Percentiles rank a stretch among this genome's conserved stretches.
phyloP scores from a whole-genome alignment of 1,139 yeast species.

The Meyerozyma smithsonii region DNA sequence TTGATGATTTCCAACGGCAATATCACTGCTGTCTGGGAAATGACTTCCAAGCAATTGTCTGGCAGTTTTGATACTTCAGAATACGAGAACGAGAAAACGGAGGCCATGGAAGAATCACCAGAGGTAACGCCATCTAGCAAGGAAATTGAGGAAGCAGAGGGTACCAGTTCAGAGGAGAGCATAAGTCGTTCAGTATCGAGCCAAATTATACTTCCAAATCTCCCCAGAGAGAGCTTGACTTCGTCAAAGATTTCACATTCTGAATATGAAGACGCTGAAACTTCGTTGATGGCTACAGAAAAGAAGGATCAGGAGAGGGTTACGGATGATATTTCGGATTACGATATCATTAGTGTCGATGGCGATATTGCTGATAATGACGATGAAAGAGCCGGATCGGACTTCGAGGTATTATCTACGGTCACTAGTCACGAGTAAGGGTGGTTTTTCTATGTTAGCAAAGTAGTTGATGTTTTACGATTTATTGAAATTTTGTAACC shows the following conservation, averaged over 20 bases:
- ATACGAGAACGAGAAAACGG: background rate
- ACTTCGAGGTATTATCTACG: slow-evolving; percentile 37
- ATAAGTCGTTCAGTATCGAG: slow-evolving; percentile 15
- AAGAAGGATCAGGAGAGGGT: slow-evolving; percentile 5
- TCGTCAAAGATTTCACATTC: slow-evolving; percentile 13
- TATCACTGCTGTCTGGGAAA: slow-evolving; percentile 20
- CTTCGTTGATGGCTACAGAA: slow-evolving; percentile 1
- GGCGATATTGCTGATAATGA: slow-evolving; percentile 18
- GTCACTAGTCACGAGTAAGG: slow-evolving; percentile 10
- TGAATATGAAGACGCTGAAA: slow-evolving; percentile 21
- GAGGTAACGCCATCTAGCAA: background rate
- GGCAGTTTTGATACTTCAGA: slow-evolving; percentile 13
- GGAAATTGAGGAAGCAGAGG: background rate
- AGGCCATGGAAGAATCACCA: background rate
- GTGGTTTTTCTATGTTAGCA: background rate
- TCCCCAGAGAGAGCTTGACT: slow-evolving; percentile 25
- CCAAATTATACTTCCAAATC: slow-evolving; percentile 31
- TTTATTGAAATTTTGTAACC: background rate
- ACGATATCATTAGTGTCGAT: slow-evolving; percentile 31
- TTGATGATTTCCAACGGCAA: slow-evolving; percentile 22
- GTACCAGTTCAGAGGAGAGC: background rate
- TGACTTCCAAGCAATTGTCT: slow-evolving; percentile 23
- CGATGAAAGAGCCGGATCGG: slow-evolving; percentile 20
- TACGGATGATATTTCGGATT: slow-evolving; percentile 21
- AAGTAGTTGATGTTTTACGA: slow-evolving; percentile 2